Percentiles rank a stretch among this genome's conserved stretches.
phyloP scores from a whole-genome alignment of 2,329 filamentous ascomycete genomes.

The Keithomyces neogunnii region DNA sequence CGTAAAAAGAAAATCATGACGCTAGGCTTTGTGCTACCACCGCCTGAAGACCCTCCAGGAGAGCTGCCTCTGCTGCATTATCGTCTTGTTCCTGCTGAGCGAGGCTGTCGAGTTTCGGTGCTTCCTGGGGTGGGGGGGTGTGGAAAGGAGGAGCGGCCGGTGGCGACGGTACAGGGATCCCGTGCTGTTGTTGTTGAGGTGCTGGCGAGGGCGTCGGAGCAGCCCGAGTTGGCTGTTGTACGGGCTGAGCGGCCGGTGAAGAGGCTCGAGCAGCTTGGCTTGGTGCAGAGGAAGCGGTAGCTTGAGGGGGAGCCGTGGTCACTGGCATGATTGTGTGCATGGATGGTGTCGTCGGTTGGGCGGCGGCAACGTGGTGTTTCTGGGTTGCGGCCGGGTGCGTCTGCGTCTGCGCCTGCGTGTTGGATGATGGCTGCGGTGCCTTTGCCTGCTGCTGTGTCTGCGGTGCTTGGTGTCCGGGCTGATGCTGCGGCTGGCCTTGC shows the following conservation, averaged over 20 bases:
- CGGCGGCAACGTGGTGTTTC: background rate
- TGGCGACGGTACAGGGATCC: background rate
- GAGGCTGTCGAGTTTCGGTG: constrained; percentile 14
- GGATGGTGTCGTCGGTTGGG: background rate
- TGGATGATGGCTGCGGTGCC: constrained; percentile 1
- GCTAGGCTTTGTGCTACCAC: constrained; percentile 20
- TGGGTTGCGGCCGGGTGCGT: background rate
- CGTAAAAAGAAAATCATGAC: constrained; percentile 5
- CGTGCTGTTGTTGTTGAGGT: constrained; percentile 1
- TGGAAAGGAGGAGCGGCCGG: constrained; percentile 1
- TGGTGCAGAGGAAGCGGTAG: background rate
- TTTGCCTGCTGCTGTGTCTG: constrained; percentile 1
- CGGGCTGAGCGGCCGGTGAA: background rate
- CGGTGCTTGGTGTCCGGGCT: constrained; percentile 13
- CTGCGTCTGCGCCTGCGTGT: background rate
- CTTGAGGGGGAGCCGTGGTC: background rate
- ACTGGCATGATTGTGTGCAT: background rate
- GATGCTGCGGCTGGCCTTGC: constrained; percentile 16
- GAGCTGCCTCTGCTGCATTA: constrained; percentile 24
- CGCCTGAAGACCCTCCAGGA: constrained; percentile 26
- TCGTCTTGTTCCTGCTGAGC: constrained; percentile 17
- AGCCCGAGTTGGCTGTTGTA: background rate
- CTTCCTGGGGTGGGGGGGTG: constrained; percentile 12
- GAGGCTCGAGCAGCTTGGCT: background rate
- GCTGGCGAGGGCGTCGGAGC: background rate